A percentile compares a stretch with the other conserved stretches of the same genome.
phyloP scores from a whole-genome alignment of 176 grass and related monocot species.

The Thinopyrum elongatum region DNA sequence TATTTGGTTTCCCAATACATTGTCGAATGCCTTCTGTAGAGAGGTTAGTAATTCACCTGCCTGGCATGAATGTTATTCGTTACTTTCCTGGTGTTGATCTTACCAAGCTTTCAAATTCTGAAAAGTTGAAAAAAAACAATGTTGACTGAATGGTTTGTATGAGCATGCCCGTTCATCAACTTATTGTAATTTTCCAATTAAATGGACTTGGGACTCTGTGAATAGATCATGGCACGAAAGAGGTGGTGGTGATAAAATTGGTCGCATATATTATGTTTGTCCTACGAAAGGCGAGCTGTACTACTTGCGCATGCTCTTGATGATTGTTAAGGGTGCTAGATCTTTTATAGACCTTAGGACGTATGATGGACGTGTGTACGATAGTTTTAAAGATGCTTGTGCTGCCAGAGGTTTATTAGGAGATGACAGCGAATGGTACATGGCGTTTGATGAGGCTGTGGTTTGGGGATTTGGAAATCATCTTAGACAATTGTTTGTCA shows the following conservation, averaged over 20 bases:
- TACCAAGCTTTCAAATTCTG: neutral
- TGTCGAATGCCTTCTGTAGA: neutral
- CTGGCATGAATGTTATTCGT: neutral
- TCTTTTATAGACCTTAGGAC: neutral
- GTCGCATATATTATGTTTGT: neutral
- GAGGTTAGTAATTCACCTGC: neutral
- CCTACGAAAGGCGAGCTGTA: neutral
- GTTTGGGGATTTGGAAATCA: neutral
- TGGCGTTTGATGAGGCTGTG: neutral
- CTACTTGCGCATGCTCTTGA: neutral
- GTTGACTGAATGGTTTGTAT: too few relatives aligned
- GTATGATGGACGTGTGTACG: neutral
- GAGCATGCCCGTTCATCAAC: too few relatives aligned
- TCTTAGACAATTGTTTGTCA: neutral
- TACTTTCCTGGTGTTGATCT: neutral
- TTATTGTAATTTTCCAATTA: too few relatives aligned
- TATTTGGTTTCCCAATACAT: neutral
- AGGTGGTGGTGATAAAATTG: neutral
- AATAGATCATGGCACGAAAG: neutral
- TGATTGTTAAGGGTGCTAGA: neutral
- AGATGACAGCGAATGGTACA: neutral
- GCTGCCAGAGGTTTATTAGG: neutral
- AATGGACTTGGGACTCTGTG: too few relatives aligned
- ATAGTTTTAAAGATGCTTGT: neutral
- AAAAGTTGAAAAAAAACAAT: neutral